Evolutionary conservation across 2,329 filamentous ascomycete species (phyloP), one percentile per base, ranked within the genome.

Genomic region (Colletotrichum somersetense): DNA sequence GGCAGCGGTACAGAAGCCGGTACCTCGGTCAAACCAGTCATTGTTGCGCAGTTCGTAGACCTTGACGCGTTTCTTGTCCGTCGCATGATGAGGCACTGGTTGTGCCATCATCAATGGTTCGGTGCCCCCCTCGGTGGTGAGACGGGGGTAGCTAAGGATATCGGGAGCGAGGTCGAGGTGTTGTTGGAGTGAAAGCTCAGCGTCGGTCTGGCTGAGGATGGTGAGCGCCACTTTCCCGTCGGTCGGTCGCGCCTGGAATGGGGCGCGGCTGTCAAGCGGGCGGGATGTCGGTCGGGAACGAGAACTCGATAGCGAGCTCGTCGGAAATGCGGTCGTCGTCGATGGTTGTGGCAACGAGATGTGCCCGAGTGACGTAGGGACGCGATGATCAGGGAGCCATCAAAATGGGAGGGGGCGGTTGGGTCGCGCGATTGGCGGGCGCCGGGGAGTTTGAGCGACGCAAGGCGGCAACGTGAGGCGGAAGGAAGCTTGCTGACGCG

Each of bases 1-100:
- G 75, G 91, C 88, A 59, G 95, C 95, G 72, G 91, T 93, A 82
- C 96, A 98, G 83, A 98, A 98, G 74, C 96, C 96, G 59, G 96
- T 99, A 75, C 96, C 96, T 79, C 96, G 89, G 84, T 99, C 96
- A 81, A 96, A 98, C 96, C 96, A 99, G 90, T 98, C 96, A 88
- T 97, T 97, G 85, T 97, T 95, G 82, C 94, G 94, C 79, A 99
- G 89, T 86, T 98, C 96, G 83, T 99, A 99, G 81, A 99, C 96
- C 88, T 99, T 99, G 83, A 98, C 96, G 88, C 96, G 89, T 82
- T 89, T 91, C 84, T 87, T 90, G 79, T 91, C 89, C 82, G 87
- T 87, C 82, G 87, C 84, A 85, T 87, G 88, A 89, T 90, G 89
- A 89, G 89, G 89, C 89, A 91, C 89, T 78, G 85, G 84, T 85